Evolutionary conservation across 352 stramenopile species (phyloP), one percentile per base, ranked within the genome.

Genomic region (Globisporangium okanoganense): DNA sequence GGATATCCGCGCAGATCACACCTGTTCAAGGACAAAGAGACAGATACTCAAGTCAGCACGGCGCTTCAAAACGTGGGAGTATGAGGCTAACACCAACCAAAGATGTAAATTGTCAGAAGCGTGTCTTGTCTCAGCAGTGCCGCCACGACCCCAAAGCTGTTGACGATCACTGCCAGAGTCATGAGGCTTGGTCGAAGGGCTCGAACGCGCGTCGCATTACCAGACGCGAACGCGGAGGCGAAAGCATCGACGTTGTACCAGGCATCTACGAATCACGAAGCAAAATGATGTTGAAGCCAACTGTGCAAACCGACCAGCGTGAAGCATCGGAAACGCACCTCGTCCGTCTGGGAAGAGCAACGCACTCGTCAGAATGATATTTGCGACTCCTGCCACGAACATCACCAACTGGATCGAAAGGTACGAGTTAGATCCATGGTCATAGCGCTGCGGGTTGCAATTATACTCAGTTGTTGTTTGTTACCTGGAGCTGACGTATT

Each of bases 201-300:
- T 12, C 67, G 38, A 10, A 83, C 67, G 35, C 79, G 67, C 38
- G 82, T 36, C 5, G 59, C 51, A 51, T 70, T 74, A 13, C 52
- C 24, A 2, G 57, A 14, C 0, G 64, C 73, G 1, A 68, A 51
- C 6, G 58, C 27, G 18, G 77, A 81, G 20, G 58, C 41, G 52
- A 70, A 78, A 9, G 69, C 66, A 27, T 85, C 75, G 3, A 67
- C 61, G 41, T 81, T 65, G 49, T 76, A 88, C 80, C 80, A 90
- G 2, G 72, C 78, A 25, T 64, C 80, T 88, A 51, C 13, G 22
- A n/a, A 27, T 41, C 7, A 16, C 6, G 1, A 5, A 20, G 7
- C 6, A 25, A 7, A 6, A 25, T 40, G 16, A 27, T 14, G 43
- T 16, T n/a, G 29, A 24, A 13, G 5, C 27, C 22, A 33, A 12